A percentile compares a stretch with the other conserved stretches of the same genome.
Conservation (phyloP, 495 filamentous ascomycete genomes). For the Parathielavia appendiculata region DNA sequence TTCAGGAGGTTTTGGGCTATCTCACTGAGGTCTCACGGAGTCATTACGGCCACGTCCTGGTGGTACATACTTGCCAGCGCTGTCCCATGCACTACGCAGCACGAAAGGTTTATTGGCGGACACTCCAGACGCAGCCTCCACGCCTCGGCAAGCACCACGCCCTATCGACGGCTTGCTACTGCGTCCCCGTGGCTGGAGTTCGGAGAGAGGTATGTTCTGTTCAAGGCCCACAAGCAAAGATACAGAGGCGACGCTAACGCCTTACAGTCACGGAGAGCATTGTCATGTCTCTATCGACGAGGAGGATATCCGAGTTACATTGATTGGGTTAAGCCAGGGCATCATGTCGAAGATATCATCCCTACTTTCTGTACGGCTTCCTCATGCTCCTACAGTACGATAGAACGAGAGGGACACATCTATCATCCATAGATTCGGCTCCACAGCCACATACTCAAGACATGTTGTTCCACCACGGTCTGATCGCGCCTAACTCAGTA, state of each 20-base stretch:
- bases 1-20: no score
- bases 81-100: no score
- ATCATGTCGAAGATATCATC: slow-evolving; percentile 1
- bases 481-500: no score
- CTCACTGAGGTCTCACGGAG: no score
- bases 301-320: not conserved
- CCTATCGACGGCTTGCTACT: no score
- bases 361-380: not conserved
- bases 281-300: not conserved
- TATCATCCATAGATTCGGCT: slow-evolving; percentile 1
- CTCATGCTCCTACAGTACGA: not conserved
- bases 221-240: no score
- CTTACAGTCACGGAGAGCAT: not conserved
- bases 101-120: no score
- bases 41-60: no score
- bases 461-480: no score
- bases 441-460: not conserved
- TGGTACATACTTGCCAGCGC: no score
- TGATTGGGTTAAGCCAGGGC: not conserved
- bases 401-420: not conserved
- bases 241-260: not conserved
- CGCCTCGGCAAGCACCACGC: no score
- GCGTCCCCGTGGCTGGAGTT: not conserved
- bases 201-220: not conserved
- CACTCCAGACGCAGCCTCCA: no score